Conservation (phyloP, 805 yeast species). For the Ogataea parapolymorpha region DNA sequence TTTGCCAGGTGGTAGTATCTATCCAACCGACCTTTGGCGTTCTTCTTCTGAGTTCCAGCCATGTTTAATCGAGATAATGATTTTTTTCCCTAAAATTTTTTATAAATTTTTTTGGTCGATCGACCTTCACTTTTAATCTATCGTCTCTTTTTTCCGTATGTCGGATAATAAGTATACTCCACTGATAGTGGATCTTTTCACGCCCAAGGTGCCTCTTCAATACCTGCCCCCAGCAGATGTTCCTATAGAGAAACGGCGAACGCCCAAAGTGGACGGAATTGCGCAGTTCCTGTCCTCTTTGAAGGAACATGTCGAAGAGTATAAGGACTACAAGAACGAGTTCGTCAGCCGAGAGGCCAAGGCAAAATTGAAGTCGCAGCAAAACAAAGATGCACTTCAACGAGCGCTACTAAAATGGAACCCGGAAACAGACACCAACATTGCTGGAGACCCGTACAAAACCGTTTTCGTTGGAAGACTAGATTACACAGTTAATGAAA, state of each 20-base stretch:
- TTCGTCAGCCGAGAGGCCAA: constrained; percentile 25
- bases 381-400: constrained; percentile 31
- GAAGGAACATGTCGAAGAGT: constrained; percentile 31
- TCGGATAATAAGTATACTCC: constrained; percentile 26
- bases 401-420: constrained; percentile 43
- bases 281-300: constrained; percentile 30
- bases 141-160: constrained; percentile 10
- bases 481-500: constrained; percentile 59
- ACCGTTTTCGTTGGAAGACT: constrained; percentile 80
- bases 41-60: constrained; percentile 87
- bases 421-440: constrained; percentile 54
- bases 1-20: constrained; percentile 94
- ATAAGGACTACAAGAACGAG: constrained; percentile 10
- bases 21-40: constrained; percentile 98
- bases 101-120: constrained; percentile 8
- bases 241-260: constrained; percentile 45
- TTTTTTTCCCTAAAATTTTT: constrained; percentile 2
- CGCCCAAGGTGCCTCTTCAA: constrained; percentile 55
- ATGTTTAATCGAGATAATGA: constrained; percentile 11
- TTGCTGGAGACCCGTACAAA: constrained; percentile 67
- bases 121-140: constrained; percentile 1
- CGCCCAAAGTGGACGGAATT: constrained; percentile 46
- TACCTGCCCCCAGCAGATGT: constrained; percentile 48
- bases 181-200: constrained; percentile 47
- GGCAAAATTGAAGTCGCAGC: constrained; percentile 24